phyloP scores from a whole-genome alignment of 345 rosid species.

The Salix brachista region DNA sequence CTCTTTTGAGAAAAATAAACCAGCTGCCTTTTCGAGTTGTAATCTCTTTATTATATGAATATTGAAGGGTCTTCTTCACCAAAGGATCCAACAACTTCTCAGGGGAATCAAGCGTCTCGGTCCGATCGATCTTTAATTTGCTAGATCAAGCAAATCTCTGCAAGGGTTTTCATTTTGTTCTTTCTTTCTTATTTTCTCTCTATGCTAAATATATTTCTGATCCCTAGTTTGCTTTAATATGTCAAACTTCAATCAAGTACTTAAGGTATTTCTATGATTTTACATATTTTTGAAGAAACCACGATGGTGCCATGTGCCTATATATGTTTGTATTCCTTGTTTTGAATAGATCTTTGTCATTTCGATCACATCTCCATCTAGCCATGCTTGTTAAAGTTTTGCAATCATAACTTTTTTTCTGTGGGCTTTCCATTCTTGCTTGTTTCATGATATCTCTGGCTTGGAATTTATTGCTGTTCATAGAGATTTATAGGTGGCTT shows the following conservation, averaged over 20 bases:
- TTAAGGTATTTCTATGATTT: background rate
- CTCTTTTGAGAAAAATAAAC: background rate
- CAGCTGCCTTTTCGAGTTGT: background rate
- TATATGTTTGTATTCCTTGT: background rate
- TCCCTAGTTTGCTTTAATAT: background rate
- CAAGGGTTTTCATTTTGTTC: background rate
- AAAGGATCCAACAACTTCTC: conserved; percentile 25
- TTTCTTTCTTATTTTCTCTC: background rate
- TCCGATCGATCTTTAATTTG: conserved; percentile 48
- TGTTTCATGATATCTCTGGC: background rate
- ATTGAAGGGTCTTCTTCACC: conserved; percentile 15
- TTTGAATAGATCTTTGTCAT: background rate
- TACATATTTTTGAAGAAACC: background rate
- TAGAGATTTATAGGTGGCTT: background rate
- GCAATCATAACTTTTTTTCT: background rate
- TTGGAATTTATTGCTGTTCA: background rate
- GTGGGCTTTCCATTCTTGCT: background rate
- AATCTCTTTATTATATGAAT: background rate
- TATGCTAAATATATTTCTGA: background rate
- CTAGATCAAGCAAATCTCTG: conserved; percentile 32
- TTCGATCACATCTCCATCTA: background rate
- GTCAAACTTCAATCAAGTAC: background rate
- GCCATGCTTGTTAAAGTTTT: background rate
- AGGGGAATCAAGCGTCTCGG: conserved; percentile 65
- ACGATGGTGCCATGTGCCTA: background rate